A percentile compares a stretch with the other conserved stretches of the same genome.
Evolutionary conservation across 192 early-diverging fungal genomes (phyloP).

Genomic region (Backusella tuberculispora): DNA sequence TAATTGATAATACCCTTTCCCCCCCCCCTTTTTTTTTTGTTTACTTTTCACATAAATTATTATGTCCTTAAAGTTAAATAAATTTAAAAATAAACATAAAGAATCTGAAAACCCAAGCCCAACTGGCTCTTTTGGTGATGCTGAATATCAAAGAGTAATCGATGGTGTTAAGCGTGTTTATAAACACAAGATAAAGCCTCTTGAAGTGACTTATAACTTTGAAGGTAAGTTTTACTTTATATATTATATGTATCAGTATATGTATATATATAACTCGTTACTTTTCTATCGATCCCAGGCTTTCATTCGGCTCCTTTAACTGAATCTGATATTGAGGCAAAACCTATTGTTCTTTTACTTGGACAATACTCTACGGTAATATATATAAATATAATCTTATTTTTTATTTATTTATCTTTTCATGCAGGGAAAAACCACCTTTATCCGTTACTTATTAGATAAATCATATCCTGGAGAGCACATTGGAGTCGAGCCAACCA

Average conservation of each 20-base stretch:
- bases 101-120: background rate
- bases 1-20: background rate
- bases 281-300: conserved; percentile 3
- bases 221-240: conserved; percentile 43
- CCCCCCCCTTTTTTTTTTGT: too few species aligned
- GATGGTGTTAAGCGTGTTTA: conserved; percentile 39
- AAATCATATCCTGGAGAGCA: conserved; percentile 79
- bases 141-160: background rate
- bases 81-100: background rate
- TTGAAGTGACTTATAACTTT: conserved; percentile 72
- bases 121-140: conserved; percentile 2
- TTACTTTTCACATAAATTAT: background rate
- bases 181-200: conserved; percentile 68
- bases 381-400: background rate
- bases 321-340: conserved; percentile 80
- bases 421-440: conserved; percentile 74
- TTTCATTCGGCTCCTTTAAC: conserved; percentile 76
- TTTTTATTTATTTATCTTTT: too few species aligned
- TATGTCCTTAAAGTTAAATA: background rate
- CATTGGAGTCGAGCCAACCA: conserved; percentile 82
- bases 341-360: conserved; percentile 81
- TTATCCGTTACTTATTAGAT: conserved; percentile 76
- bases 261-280: too few species aligned
- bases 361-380: conserved; percentile 79
- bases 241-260: background rate